Base-by-base conservation (phyloP, 306 rosid species). In the Begonia loranthoides region DNA sequence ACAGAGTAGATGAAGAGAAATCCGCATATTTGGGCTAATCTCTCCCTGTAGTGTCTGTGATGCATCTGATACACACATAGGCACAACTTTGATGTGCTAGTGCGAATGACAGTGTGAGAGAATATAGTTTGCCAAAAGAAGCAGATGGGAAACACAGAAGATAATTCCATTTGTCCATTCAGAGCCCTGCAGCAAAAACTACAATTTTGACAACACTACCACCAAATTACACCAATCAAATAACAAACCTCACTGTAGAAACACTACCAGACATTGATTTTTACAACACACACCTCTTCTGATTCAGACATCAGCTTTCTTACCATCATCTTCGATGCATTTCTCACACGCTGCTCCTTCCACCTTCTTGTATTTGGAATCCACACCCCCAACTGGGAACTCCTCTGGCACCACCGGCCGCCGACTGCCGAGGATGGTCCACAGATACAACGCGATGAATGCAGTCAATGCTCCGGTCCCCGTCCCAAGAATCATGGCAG, bases 381-480 rank as follows among this genome's bases (percentile, higher is more conserved):
- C 94, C 55, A 78, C 74, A 17, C 82, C 75, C 82, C 76, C 67
- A 67, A 43, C 64, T 1, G 61, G 77, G 61, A 6, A 80, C 73
- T 80, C 94, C 73, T 83, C 99, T 1, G 99, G 99, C 67, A 67
- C 83, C 55, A 90, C 95, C 0, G 99, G 94, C 13, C 83, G 81
- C 60, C 80, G 67, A 45, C 68, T 78, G 8, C 95, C 92, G 5
- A 82, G 74, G 67, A 90, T 66, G 48, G 88, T 85, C 95, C 99
- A 90, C 66, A 80, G 49, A 78, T 90, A 83, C 70, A 90, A 66
- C 56, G 63, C 79, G 16, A 66, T n/a, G 46, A 80, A 82, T 4
- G 95, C 84, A 9, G 83, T 56, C 79, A 86, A 66, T 51, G 99
- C 94, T 72, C 99, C 99, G 69, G 92, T 82, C 22, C 75, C 95